Percentiles rank a stretch among this genome's conserved stretches.
Conservation (phyloP, 2,329 filamentous ascomycete genomes). For the Phaeomoniella chlamydospora region DNA sequence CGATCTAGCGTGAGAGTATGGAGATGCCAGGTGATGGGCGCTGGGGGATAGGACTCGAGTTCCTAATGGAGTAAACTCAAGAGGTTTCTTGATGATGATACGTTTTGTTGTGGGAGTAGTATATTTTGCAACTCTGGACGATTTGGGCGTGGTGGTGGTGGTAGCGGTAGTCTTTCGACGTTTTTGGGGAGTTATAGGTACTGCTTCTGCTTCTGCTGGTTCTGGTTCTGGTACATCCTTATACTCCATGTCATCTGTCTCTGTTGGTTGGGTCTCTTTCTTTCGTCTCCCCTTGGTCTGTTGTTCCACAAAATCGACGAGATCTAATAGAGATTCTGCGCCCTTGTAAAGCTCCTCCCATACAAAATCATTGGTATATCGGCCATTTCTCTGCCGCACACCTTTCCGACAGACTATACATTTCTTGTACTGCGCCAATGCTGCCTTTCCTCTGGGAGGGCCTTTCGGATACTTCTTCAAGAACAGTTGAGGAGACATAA, state of each 20-base stretch:
- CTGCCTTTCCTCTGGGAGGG: constrained; percentile 43
- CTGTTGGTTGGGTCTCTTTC: constrained; percentile 15
- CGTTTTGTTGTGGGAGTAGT: constrained; percentile 52
- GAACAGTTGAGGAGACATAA: constrained; percentile 62
- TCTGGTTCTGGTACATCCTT: constrained; percentile 7
- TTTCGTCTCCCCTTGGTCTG: constrained; percentile 51
- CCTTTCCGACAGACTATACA: constrained; percentile 81
- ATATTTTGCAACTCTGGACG: constrained; percentile 31
- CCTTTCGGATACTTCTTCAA: constrained; percentile 57
- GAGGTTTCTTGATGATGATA: constrained; percentile 66
- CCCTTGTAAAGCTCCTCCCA: constrained; percentile 76
- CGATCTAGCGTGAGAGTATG: constrained; percentile 80
- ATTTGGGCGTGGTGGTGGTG: constrained; percentile 24
- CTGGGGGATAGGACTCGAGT: constrained; percentile 68
- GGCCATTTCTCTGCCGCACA: constrained; percentile 76
- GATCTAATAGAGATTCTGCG: constrained; percentile 46
- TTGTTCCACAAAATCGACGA: constrained; percentile 54
- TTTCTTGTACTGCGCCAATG: constrained; percentile 63
- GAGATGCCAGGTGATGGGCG: constrained; percentile 57
- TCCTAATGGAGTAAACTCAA: constrained; percentile 92
- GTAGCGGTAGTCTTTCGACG: constrained; percentile 34
- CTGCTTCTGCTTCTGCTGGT: constrained; percentile 19
- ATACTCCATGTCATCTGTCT: constrained; percentile 15
- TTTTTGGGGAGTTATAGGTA: constrained; percentile 40
- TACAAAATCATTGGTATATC: constrained; percentile 79